Base-by-base conservation (phyloP, 148 eudicot species). In the Rhododendron vialii region DNA sequence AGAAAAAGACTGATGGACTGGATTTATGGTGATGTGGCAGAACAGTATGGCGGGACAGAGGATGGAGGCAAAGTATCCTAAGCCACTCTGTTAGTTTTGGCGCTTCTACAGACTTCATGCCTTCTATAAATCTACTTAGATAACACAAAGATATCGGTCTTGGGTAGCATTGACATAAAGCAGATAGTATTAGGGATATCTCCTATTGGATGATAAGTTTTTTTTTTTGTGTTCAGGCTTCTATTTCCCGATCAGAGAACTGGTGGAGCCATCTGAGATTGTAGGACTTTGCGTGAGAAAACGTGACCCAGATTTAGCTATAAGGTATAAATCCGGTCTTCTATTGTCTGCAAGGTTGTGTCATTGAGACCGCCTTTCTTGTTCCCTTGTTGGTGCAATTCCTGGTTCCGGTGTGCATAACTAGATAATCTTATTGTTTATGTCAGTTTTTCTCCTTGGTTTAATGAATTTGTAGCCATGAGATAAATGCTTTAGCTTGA, bases 201-300 rank as follows among this genome's bases (percentile, higher is more conserved):
- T 57, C 76, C 5, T 43, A 47, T 77, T 35, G 57, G 80, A 38
- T 71, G 50, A 83, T 67, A 57, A 38, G 48, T 61, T 36, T 41
- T 69, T 88, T 59, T 81, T 88, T 81, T 3, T 45, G 2, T 47
- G 67, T 89, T 86, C 94, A 96, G 99, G 98, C 78, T 92, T 91
- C 79, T 82, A 87, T 83, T 89, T 94, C 76, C 69, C 90, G 57
- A 86, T 93, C 36, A 91, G 91, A 85, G 92, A 92, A 69, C 48
- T 94, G 87, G 91, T 92, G 80, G 89, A 89, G 76, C 93, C 95
- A 80, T 84, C 88, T 84, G 96, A 92, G 50, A 84, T 96, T 88
- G 91, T 96, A 78, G 89, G 82, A 82, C 85, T 88, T 71, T 93
- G 93, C 48, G 91, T 92, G 83, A 88, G 82, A 85, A 91, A 87